Conservation (phyloP, 2,329 filamentous ascomycete genomes). For the Fusarium falciforme region DNA sequence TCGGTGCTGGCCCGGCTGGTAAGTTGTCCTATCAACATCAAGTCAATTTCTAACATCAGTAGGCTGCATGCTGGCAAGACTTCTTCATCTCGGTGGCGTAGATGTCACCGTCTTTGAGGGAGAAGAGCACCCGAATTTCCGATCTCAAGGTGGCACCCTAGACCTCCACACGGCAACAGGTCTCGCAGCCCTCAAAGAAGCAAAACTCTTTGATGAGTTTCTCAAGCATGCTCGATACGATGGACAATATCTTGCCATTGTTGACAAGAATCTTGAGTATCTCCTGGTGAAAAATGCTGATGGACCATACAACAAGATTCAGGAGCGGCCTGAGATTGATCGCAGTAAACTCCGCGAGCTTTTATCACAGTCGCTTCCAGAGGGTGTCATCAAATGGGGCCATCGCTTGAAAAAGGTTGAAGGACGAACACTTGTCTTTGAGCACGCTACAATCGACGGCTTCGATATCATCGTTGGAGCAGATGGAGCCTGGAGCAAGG, state of each 20-base stretch:
- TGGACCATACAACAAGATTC: constrained; percentile 36
- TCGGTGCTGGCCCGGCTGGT: constrained; percentile 47
- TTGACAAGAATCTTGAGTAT: constrained; percentile 54
- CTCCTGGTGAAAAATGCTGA: constrained; percentile 45
- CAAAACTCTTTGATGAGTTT: constrained; percentile 63
- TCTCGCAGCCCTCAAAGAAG: constrained; percentile 62
- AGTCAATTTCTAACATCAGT: constrained; percentile 5
- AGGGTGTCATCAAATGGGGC: constrained; percentile 59
- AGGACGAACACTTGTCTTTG: constrained; percentile 52
- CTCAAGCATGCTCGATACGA: constrained; percentile 62
- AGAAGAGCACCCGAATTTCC: constrained; percentile 56
- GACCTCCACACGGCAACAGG: constrained; percentile 65
- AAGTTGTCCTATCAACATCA: not conserved
- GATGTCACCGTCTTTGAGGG: constrained; percentile 63
- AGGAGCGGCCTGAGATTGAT: constrained; percentile 65
- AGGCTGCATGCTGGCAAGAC: constrained; percentile 54
- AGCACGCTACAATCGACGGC: constrained; percentile 47
- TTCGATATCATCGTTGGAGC: constrained; percentile 55
- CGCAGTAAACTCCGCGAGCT: constrained; percentile 57
- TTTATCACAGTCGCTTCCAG: constrained; percentile 58
- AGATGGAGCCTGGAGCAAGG: constrained; percentile 53
- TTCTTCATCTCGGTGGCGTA: constrained; percentile 60
- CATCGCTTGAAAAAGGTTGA: constrained; percentile 55
- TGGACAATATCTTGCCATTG: constrained; percentile 60
- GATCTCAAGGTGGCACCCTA: constrained; percentile 64